Conservation (phyloP, 2,329 filamentous ascomycete genomes). For the Diaporthe velutina region DNA sequence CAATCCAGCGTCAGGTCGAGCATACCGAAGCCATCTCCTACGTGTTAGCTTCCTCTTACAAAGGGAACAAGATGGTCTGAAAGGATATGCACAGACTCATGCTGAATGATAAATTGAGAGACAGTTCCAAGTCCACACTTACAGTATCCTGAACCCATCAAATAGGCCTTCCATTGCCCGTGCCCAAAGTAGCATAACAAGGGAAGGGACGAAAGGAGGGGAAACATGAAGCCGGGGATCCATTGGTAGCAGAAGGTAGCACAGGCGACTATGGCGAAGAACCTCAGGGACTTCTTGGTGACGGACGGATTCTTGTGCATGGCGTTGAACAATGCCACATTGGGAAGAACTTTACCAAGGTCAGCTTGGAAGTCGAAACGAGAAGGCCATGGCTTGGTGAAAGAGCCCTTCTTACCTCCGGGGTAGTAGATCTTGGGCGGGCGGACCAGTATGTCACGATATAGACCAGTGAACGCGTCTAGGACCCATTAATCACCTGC, state of each 20-base stretch:
- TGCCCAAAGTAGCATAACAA: constrained; percentile 49
- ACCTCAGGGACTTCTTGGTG: constrained; percentile 46
- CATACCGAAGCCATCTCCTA: constrained; percentile 47
- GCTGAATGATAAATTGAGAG: no score
- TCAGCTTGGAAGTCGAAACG: neutral
- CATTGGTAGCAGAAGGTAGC: constrained; percentile 49
- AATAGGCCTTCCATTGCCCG: constrained; percentile 48
- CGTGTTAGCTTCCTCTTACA: neutral
- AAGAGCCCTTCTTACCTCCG: constrained; percentile 29
- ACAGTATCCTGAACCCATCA: constrained; percentile 46
- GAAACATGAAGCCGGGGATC: constrained; percentile 49
- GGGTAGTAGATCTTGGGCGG: constrained; percentile 50
- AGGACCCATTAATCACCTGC: no score
- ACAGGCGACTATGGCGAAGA: constrained; percentile 45
- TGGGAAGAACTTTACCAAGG: constrained; percentile 42
- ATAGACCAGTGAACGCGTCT: constrained; percentile 47
- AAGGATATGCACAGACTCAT: no score
- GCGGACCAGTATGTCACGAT: constrained; percentile 47
- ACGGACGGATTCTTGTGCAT: constrained; percentile 48
- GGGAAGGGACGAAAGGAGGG: constrained; percentile 44
- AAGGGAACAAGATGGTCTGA: no score
- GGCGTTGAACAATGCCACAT: constrained; percentile 48
- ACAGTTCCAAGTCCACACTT: neutral
- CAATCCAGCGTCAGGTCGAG: constrained; percentile 48
- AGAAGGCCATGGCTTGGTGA: no score